phyloP scores from a whole-genome alignment of 495 filamentous ascomycete species.

The Aspergillus nanangensis region DNA sequence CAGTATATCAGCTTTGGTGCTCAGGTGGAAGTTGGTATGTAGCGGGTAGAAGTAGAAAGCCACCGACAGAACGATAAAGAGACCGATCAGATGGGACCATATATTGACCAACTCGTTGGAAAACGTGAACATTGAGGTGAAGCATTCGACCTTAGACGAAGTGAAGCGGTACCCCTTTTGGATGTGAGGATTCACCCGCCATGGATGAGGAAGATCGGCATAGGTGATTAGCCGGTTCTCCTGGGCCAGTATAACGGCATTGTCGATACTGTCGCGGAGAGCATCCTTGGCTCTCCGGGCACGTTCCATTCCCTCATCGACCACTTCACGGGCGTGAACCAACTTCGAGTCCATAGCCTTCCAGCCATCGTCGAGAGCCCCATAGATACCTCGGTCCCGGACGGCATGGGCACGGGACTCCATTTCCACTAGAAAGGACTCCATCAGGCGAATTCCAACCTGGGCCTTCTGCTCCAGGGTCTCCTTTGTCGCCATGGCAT shows the following conservation, averaged over 20 bases:
- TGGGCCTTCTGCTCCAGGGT: constrained; percentile 89
- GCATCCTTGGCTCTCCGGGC: constrained; percentile 72
- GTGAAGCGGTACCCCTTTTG: constrained; percentile 86
- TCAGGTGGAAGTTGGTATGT: constrained; percentile 77
- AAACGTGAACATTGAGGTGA: constrained; percentile 73
- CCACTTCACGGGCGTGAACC: constrained; percentile 68
- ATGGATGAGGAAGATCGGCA: constrained; percentile 84
- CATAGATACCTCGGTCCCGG: constrained; percentile 54
- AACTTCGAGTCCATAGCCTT: constrained; percentile 71
- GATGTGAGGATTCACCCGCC: constrained; percentile 95
- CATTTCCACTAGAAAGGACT: constrained; percentile 75
- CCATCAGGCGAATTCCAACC: constrained; percentile 80
- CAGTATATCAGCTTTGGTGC: constrained; percentile 79
- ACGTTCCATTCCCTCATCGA: constrained; percentile 80
- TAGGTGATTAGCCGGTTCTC: constrained; percentile 83
- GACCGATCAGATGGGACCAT: constrained; percentile 88
- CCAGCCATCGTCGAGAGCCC: constrained; percentile 62
- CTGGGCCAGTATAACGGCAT: constrained; percentile 70
- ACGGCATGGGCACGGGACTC: constrained; percentile 78
- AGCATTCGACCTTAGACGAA: constrained; percentile 79
- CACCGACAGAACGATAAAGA: constrained; percentile 79
- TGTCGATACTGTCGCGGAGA: constrained; percentile 74
- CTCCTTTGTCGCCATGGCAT: constrained; percentile 78
- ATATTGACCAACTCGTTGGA: constrained; percentile 97
- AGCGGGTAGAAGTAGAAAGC: constrained; percentile 97